phyloP scores from a whole-genome alignment of 1,284 basidiomycete species.

The Apiotrichum akiyoshidainum region DNA sequence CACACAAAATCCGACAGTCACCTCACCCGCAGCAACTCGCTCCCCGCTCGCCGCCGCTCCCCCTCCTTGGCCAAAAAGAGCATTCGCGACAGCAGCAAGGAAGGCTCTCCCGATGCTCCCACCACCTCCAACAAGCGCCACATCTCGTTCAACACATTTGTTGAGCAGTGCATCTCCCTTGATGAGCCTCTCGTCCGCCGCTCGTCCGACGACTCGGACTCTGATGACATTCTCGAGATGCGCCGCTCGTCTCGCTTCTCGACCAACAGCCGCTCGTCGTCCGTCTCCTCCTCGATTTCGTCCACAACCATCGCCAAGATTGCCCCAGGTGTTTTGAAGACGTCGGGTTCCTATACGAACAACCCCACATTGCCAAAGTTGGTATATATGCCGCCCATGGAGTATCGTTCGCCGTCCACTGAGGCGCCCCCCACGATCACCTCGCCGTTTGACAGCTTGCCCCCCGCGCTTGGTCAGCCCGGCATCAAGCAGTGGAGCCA shows the following conservation, averaged over 20 bases:
- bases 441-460: constrained; percentile 37
- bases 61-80: background rate
- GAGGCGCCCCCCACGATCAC: constrained; percentile 9
- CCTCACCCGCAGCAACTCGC: constrained; percentile 52
- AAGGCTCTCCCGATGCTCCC: constrained; percentile 11
- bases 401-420: constrained; percentile 39
- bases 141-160: constrained; percentile 97
- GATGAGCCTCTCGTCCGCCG: constrained; percentile 50
- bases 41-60: constrained; percentile 21
- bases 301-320: constrained; percentile 86
- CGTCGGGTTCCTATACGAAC: constrained; percentile 45
- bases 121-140: constrained; percentile 60
- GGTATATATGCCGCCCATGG: constrained; percentile 67
- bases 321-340: constrained; percentile 89
- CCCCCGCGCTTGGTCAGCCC: constrained; percentile 34
- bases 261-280: constrained; percentile 27
- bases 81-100: constrained; percentile 3
- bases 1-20: constrained; percentile 83
- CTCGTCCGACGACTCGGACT: constrained; percentile 44
- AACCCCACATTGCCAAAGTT: constrained; percentile 55
- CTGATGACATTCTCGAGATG: constrained; percentile 65
- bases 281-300: constrained; percentile 32
- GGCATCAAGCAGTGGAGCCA: constrained; percentile 32
- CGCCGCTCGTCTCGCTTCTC: constrained; percentile 36
- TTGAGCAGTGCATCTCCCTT: constrained; percentile 96